These are phyloP conservation scores for Epichloe sylvatica DNA, from an alignment of 2,329 filamentous ascomycete species.

Conservation along the genomic window DNA sequence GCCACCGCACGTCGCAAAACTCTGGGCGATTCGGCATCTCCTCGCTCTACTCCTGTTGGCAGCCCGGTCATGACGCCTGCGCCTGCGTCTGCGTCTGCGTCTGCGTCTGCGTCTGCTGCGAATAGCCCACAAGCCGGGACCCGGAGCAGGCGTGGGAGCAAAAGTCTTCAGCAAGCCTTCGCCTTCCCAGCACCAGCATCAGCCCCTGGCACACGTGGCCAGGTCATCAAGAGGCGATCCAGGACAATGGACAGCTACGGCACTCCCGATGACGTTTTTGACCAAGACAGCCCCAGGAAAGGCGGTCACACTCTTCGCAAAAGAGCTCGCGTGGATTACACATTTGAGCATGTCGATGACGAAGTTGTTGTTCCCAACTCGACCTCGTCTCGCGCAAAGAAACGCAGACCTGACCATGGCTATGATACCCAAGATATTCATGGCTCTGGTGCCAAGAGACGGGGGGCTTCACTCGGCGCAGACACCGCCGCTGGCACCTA, in stretches of 20 bases:
- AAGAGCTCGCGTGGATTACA: conserved; percentile 43
- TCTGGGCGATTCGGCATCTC: conserved; percentile 20
- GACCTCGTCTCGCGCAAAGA: conserved; percentile 21
- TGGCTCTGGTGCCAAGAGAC: conserved; percentile 18
- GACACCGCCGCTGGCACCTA: conserved; percentile 24
- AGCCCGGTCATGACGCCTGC: conserved; percentile 19
- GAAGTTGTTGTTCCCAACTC: conserved; percentile 26
- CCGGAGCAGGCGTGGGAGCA: conserved; percentile 20
- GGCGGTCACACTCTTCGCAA: conserved; percentile 46
- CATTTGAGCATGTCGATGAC: conserved; percentile 37
- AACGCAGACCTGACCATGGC: conserved; percentile 22
- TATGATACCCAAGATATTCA: conserved; percentile 22
- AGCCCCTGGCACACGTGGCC: conserved; percentile 13
- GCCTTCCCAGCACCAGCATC: conserved; percentile 21
- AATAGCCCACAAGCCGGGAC: conserved; percentile 17
- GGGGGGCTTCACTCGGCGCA: conserved; percentile 22
- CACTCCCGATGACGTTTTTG: conserved; percentile 27
- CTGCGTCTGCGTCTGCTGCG: conserved; percentile 11
- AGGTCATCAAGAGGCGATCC: conserved; percentile 27
- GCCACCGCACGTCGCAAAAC: conserved; percentile 20
- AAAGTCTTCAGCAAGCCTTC: conserved; percentile 22
- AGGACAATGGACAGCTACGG: conserved; percentile 28
- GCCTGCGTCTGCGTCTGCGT: conserved; percentile 11
- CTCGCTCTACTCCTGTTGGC: conserved; percentile 18
- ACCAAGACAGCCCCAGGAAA: conserved; percentile 37